Percentiles rank a stretch among this genome's conserved stretches.
Conservation (phyloP, 495 filamentous ascomycete species). For the Podospora pseudopauciseta region DNA sequence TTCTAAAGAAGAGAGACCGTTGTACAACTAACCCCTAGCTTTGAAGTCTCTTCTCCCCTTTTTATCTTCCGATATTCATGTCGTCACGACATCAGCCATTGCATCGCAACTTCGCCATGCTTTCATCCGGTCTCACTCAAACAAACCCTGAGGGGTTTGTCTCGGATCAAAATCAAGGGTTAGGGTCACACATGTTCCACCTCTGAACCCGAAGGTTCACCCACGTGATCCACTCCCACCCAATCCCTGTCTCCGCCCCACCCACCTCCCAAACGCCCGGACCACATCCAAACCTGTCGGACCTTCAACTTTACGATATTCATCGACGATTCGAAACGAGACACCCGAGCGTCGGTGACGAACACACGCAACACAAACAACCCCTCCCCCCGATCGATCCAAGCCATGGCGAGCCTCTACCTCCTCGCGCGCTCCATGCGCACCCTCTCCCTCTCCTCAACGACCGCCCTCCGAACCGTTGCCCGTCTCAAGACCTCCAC, state of each 20-base stretch:
- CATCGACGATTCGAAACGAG: neutral
- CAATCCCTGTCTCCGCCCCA: neutral
- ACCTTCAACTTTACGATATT: neutral
- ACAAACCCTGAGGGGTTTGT: neutral
- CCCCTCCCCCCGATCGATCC: neutral
- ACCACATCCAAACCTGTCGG: neutral
- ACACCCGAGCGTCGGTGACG: neutral
- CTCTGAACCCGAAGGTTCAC: neutral
- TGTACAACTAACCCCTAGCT: neutral
- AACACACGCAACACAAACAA: neutral
- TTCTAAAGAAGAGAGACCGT: no score
- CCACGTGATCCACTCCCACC: neutral
- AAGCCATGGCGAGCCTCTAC: conserved; percentile 1
- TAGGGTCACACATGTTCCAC: neutral
- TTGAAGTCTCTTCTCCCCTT: neutral
- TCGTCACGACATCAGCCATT: neutral
- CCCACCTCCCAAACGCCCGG: neutral
- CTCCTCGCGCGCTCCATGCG: conserved; percentile 45
- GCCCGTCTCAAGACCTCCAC: conserved; percentile 10
- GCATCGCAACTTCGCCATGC: neutral
- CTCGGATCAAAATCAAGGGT: neutral
- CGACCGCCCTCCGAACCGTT: conserved; percentile 7
- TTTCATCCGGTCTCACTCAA: neutral
- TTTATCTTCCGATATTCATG: neutral
- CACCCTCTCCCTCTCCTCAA: conserved; percentile 36